Evolutionary conservation across 371 early-diverging fungal species (phyloP).

Genomic region (Haplosporangium sp.): DNA sequence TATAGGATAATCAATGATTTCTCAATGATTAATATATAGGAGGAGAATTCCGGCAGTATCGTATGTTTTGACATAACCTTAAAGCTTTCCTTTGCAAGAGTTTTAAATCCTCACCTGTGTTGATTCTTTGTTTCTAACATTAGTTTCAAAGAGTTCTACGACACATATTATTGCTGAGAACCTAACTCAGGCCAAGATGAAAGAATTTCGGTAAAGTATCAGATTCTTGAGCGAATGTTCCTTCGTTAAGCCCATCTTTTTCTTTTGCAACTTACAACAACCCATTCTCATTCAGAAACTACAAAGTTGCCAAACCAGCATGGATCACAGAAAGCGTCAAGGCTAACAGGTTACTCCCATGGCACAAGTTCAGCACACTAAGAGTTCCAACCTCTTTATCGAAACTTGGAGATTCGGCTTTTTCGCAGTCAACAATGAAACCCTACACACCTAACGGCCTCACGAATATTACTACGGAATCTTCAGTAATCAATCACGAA

Average conservation of each 20-base stretch:
- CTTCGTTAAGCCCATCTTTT: no score
- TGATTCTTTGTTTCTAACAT: background rate
- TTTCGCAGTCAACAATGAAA: background rate
- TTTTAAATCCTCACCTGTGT: no score
- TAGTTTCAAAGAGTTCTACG: slow-evolving; percentile 68
- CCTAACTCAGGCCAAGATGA: slow-evolving; percentile 74
- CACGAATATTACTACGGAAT: background rate
- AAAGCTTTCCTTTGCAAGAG: no score
- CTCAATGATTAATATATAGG: slow-evolving; percentile 11
- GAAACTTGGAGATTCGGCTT: slow-evolving; percentile 7
- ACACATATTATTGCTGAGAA: slow-evolving; percentile 81
- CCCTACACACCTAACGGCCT: background rate
- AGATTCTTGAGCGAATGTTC: no score
- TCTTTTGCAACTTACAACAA: background rate
- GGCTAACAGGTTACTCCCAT: slow-evolving; percentile 67
- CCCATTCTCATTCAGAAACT: slow-evolving; percentile 56
- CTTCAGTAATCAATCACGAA: background rate
- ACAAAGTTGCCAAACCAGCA: slow-evolving; percentile 81
- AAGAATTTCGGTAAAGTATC: slow-evolving; percentile 66
- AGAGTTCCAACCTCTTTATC: slow-evolving; percentile 24
- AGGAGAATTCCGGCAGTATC: slow-evolving; percentile 41
- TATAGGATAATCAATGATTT: no score
- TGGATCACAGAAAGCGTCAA: slow-evolving; percentile 83
- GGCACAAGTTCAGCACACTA: slow-evolving; percentile 69
- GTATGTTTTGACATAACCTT: slow-evolving; percentile 17